Percentiles rank a stretch among this genome's conserved stretches.
Evolutionary conservation across 352 stramenopile genomes (phyloP).

Genomic region (Phytophthora quininea): DNA sequence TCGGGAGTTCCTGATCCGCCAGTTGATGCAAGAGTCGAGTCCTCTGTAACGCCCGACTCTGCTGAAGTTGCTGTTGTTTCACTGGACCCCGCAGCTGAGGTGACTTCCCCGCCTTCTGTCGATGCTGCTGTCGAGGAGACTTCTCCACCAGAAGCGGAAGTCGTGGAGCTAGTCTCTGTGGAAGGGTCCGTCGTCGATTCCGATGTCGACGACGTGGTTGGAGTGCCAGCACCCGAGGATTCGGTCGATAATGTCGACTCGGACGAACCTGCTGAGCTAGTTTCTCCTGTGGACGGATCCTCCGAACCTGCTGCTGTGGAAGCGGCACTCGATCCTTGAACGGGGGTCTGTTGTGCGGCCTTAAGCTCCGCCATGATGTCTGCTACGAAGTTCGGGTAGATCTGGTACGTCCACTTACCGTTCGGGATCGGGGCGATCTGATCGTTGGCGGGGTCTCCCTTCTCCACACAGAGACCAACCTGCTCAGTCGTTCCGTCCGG

Average conservation of each 20-base stretch:
- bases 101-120: background rate
- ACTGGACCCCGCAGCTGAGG: constrained; percentile 5
- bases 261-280: background rate
- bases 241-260: background rate
- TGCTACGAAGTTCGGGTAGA: constrained; percentile 56
- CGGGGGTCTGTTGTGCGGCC: constrained; percentile 26
- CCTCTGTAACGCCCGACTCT: constrained; percentile 9
- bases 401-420: constrained; percentile 51
- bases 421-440: constrained; percentile 65
- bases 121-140: background rate
- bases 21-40: constrained; percentile 9
- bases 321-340: background rate
- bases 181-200: constrained; percentile 2
- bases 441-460: constrained; percentile 57
- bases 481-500: constrained; percentile 47
- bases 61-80: constrained; percentile 13
- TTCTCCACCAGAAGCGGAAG: background rate
- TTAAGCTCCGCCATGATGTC: constrained; percentile 60
- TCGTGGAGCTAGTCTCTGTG: constrained; percentile 4
- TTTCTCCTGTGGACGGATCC: background rate
- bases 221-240: constrained; percentile 9
- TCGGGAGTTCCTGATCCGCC: constrained; percentile 4
- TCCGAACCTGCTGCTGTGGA: background rate
- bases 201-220: constrained; percentile 14
- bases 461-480: constrained; percentile 55